Percentiles rank a stretch among this genome's conserved stretches.
Conservation (phyloP, 129 eudicot species). For the Helianthus annuus region HanXRQr2.0-SUNRISE NC_035433.2:123418769-123419268, state of each 20-base stretch:
- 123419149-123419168: no score
- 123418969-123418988: constrained; percentile 11
- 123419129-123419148: constrained; percentile 89
- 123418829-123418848: constrained; percentile 63
- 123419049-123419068: neutral
- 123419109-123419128: constrained; percentile 85
- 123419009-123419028: constrained; percentile 78
- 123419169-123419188: no score
- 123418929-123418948: constrained; percentile 53
- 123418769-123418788: neutral
- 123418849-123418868: no score
- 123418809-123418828: constrained; percentile 77
- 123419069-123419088: constrained; percentile 90
- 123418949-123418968: constrained; percentile 23
- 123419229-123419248: no score
- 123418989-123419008: constrained; percentile 41
- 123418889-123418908: no score
- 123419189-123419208: no score
- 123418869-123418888: no score
- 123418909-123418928: constrained; percentile 62
- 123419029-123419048: constrained; percentile 40
- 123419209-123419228: no score
- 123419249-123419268: no score
- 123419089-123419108: constrained; percentile 20
- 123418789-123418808: constrained; percentile 66